Evolutionary conservation across 371 early-diverging fungal species (phyloP).

Genomic region (Batkoa obscura): DNA sequence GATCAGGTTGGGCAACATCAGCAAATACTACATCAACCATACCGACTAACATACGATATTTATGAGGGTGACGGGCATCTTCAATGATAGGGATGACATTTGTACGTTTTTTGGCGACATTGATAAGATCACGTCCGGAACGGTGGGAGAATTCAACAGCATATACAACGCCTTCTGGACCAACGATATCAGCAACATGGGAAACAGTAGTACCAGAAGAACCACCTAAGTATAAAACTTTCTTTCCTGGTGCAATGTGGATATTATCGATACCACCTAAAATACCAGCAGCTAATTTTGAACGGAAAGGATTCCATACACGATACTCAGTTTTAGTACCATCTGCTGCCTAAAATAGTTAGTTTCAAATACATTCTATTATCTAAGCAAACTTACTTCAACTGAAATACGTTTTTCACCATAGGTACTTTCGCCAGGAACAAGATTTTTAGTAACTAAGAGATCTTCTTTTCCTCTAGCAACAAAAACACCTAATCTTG

Average conservation of each 20-base stretch:
- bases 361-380: not conserved
- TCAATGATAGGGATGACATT: slow-evolving; percentile 99
- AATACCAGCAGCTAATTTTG: slow-evolving; percentile 99
- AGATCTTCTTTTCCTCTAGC: slow-evolving; percentile 98
- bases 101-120: slow-evolving; percentile 99
- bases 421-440: slow-evolving; percentile 97
- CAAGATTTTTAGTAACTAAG: slow-evolving; percentile 96
- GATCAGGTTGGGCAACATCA: slow-evolving; percentile 99
- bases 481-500: slow-evolving; percentile 66
- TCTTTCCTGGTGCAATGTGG: slow-evolving; percentile 92
- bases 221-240: slow-evolving; percentile 98
- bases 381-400: slow-evolving; percentile 19
- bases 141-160: slow-evolving; percentile 99
- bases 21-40: slow-evolving; percentile 99
- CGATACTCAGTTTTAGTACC: slow-evolving; percentile 98
- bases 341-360: slow-evolving; percentile 39
- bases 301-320: slow-evolving; percentile 99
- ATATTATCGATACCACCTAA: slow-evolving; percentile 98
- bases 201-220: slow-evolving; percentile 98
- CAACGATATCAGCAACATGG: slow-evolving; percentile 99
- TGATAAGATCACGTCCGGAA: slow-evolving; percentile 98
- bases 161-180: slow-evolving; percentile 96
- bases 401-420: slow-evolving; percentile 97
- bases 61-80: slow-evolving; percentile 99
- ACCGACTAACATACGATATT: slow-evolving; percentile 99